phyloP scores from a whole-genome alignment of 2,329 filamentous ascomycete genomes.

The Torrubiella hemipterigena region DNA sequence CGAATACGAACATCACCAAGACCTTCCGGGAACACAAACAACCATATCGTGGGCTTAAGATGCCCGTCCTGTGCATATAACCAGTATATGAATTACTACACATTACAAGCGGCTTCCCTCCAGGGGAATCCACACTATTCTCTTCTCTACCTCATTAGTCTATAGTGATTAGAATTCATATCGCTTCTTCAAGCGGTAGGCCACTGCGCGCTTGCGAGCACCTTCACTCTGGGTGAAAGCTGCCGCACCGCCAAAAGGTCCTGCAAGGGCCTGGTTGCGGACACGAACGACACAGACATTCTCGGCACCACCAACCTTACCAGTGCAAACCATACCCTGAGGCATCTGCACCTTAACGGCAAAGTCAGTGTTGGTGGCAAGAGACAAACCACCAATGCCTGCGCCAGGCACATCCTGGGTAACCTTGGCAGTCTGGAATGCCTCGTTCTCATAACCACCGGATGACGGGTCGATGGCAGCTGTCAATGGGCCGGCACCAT shows the following conservation, averaged over 20 bases:
- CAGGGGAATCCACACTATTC: too few species aligned
- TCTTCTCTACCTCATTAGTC: too few species aligned
- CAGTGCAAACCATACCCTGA: slow-evolving; percentile 54
- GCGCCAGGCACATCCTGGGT: slow-evolving; percentile 49
- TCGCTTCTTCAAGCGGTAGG: slow-evolving; percentile 27
- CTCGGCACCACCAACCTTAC: slow-evolving; percentile 40
- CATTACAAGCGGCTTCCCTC: too few species aligned
- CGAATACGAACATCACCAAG: too few species aligned
- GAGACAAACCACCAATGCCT: slow-evolving; percentile 42
- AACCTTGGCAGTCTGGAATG: slow-evolving; percentile 48
- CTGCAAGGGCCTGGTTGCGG: slow-evolving; percentile 48
- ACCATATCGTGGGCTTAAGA: too few species aligned
- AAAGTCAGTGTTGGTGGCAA: slow-evolving; percentile 51
- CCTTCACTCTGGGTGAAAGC: slow-evolving; percentile 50
- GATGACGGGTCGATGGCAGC: slow-evolving; percentile 51
- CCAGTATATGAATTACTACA: too few species aligned
- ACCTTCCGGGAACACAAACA: too few species aligned
- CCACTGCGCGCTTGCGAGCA: slow-evolving; percentile 49
- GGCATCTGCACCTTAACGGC: slow-evolving; percentile 55
- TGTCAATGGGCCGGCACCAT: slow-evolving; percentile 52
- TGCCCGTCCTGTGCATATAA: too few species aligned
- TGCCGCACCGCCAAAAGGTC: slow-evolving; percentile 55
- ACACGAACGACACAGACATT: slow-evolving; percentile 56
- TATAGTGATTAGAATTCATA: too few species aligned
- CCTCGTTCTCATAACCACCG: slow-evolving; percentile 45